Percentiles rank a stretch among this genome's conserved stretches.
phyloP scores from a whole-genome alignment of 169 alveolate genomes.

The Cytauxzoon felis region DNA sequence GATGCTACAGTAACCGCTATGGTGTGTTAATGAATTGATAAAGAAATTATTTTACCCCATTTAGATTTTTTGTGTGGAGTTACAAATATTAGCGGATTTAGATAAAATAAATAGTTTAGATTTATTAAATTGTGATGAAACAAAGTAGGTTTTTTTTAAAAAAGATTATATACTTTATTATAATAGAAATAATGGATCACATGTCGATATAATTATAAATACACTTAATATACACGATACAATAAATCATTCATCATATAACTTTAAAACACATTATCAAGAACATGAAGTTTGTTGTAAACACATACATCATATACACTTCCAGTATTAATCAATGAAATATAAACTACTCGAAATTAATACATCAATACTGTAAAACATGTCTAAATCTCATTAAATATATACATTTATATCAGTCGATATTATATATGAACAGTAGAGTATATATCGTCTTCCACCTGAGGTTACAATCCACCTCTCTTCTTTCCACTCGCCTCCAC shows the following conservation, averaged over 20 bases:
- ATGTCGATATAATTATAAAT: constrained; percentile 21
- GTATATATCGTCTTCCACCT: no score
- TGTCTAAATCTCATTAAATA: no score
- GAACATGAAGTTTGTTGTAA: no score
- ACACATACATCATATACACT: no score
- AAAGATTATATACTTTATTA: neutral
- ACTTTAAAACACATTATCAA: neutral
- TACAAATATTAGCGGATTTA: constrained; percentile 9
- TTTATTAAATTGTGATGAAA: neutral
- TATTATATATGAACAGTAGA: no score
- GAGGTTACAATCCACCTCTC: no score
- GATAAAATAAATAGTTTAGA: constrained; percentile 1
- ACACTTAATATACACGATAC: constrained; percentile 45
- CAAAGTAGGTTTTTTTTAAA: neutral
- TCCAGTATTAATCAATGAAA: no score
- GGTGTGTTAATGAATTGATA: constrained; percentile 9
- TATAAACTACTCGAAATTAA: no score
- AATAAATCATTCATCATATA: constrained; percentile 5
- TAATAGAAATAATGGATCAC: neutral
- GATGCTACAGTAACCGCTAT: constrained; percentile 70
- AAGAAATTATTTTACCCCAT: neutral
- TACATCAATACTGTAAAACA: no score
- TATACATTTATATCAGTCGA: no score
- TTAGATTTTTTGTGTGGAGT: constrained; percentile 45
- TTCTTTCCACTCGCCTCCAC: no score